These are phyloP conservation scores for Pholiota adiposa DNA, from an alignment of 1,284 basidiomycete species.

Conservation along the genomic window DNA sequence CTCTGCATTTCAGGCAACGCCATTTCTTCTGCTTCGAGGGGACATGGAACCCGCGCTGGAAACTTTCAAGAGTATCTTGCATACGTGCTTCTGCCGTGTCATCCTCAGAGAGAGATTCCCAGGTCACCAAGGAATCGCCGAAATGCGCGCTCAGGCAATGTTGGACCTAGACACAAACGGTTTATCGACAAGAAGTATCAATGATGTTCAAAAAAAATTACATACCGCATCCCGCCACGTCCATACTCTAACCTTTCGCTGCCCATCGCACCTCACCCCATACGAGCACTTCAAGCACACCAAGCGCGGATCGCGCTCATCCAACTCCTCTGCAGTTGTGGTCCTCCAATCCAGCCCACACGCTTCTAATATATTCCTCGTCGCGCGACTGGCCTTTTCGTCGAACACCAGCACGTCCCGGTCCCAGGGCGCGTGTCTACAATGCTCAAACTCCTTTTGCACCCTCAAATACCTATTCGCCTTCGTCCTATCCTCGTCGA, in stretches of 20 bases:
- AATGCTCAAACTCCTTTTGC: neutral
- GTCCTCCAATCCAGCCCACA: constrained; percentile 28
- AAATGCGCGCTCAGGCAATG: constrained; percentile 36
- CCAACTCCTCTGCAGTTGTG: constrained; percentile 31
- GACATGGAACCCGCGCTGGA: constrained; percentile 13
- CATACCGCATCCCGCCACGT: constrained; percentile 39
- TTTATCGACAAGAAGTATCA: neutral
- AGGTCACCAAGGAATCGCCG: constrained; percentile 30
- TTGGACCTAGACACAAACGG: constrained; percentile 28
- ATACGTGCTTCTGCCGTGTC: constrained; percentile 26
- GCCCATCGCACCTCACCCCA: constrained; percentile 36
- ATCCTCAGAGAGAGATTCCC: constrained; percentile 31
- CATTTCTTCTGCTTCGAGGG: constrained; percentile 21
- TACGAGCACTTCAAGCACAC: constrained; percentile 41
- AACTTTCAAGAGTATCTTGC: constrained; percentile 22
- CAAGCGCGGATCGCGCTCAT: constrained; percentile 35
- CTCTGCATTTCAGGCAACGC: constrained; percentile 33
- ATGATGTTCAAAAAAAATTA: neutral
- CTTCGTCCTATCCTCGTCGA: constrained; percentile 8
- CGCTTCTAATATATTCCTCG: constrained; percentile 31
- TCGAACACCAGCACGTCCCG: constrained; percentile 28
- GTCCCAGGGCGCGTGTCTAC: constrained; percentile 27
- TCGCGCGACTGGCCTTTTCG: constrained; percentile 32
- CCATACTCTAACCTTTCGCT: constrained; percentile 31
- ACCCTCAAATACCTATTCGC: constrained; percentile 10